Conservation (phyloP, 208 protist genomes). For the Leishmania lainsoni region DNA sequence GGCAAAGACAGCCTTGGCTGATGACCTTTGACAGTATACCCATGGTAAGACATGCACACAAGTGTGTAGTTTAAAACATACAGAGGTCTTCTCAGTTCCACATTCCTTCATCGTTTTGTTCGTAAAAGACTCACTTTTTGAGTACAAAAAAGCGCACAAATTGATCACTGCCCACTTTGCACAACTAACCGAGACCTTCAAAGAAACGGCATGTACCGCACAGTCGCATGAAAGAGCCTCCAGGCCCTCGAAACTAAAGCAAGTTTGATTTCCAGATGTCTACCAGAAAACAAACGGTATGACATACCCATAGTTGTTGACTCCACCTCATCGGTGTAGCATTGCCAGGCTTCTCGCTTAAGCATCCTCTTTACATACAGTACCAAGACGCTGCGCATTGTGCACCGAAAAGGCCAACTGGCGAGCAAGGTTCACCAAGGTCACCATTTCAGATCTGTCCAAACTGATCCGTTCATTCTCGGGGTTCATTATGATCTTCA, state of each 20-base stretch:
- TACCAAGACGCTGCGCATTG: constrained; percentile 32
- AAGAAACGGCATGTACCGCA: not conserved
- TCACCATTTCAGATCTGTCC: constrained; percentile 75
- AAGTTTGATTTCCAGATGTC: not conserved
- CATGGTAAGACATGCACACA: not conserved
- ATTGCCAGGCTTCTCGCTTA: not conserved
- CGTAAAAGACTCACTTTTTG: not conserved
- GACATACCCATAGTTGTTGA: not conserved
- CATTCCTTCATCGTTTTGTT: not conserved
- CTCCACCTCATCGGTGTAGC: no score
- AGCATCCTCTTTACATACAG: constrained; percentile 20
- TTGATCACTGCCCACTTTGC: not conserved
- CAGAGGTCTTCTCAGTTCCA: not conserved
- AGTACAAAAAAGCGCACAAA: not conserved
- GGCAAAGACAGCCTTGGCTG: constrained; percentile 1
- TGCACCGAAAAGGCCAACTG: constrained; percentile 84
- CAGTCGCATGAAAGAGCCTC: not conserved
- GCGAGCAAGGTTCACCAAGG: constrained; percentile 80
- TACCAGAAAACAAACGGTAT: not conserved
- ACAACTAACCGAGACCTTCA: not conserved
- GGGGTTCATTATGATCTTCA: constrained; percentile 76
- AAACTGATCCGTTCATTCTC: constrained; percentile 32
- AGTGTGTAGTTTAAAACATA: not conserved
- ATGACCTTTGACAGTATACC: not conserved
- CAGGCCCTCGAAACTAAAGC: not conserved